Evolutionary conservation across 768 basidiomycete genomes (phyloP), one percentile per base, ranked within the genome.

Genomic region (Panus rudis): DNA sequence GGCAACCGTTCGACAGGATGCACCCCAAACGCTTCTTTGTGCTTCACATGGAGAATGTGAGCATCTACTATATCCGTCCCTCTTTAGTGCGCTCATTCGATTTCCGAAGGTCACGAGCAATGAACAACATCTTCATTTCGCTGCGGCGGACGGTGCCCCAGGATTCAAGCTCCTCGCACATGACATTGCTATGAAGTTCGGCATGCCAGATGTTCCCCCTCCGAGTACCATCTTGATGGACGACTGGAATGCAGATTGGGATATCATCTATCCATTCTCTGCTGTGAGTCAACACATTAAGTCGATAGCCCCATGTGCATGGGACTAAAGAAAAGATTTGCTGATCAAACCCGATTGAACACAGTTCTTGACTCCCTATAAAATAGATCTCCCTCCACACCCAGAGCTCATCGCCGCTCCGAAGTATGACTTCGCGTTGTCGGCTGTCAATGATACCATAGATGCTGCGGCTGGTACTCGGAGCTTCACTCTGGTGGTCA

Each of bases 21-120:
- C 94, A 97, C 58, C 93, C 92, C 52, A 90, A 90, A 63, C 69
- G 94, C 42, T 38, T 94, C 38, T 92, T 89, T 53, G 72, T 92
- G 25, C 63, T 96, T 31, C 83, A 91, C 56, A 70, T 81, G 50
- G 90, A 94, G 62, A 90, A 97, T 54, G 92, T 92, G 58, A 52
- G 81, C 62, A n/a, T 21, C 19, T 17, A 11, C 11, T 39, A 8
- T 19, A 3, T 22, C 12, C 26, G 27, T 25, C 8, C 16, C 26
- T 28, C 22, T 48, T 54, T 32, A 51, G 19, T 12, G 2, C 16
- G 32, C 13, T 19, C 21, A 14, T 22, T 41, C 14, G 16, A 5
- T 33, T 1, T 46, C 14, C 28, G 28, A 24, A 92, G 88, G 70
- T 89, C 35, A 83, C 82, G 4, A 80, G 80, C 4, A 62, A 71